These are phyloP conservation scores for Lentinula sp. DNA, from an alignment of 768 basidiomycete genomes.

Conservation along the genomic window DNA sequence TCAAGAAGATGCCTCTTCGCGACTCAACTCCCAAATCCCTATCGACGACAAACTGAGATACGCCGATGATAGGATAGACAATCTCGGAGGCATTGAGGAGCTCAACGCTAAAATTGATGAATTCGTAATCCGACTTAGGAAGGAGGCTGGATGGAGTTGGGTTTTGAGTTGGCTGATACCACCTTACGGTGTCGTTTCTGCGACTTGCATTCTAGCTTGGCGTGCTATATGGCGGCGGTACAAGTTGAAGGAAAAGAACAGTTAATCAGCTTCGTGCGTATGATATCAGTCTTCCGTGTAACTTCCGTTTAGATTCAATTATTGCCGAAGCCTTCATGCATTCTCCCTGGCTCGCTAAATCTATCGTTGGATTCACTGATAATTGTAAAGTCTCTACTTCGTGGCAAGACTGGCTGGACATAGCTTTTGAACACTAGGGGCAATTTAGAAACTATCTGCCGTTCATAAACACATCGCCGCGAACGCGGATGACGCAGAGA, in stretches of 20 bases:
- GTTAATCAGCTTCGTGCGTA: background rate
- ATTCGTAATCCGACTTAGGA: conserved; percentile 37
- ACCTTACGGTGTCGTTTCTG: conserved; percentile 45
- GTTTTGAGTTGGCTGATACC: conserved; percentile 57
- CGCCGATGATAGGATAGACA: conserved; percentile 85
- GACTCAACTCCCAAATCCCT: conserved; percentile 77
- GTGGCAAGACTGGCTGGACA: background rate
- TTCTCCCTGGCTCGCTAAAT: background rate
- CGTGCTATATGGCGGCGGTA: conserved; percentile 9
- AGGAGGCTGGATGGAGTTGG: conserved; percentile 52
- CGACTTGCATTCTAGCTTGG: conserved; percentile 15
- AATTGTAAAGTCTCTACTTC: background rate
- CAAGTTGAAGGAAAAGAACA: conserved; percentile 9
- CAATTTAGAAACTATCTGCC: background rate
- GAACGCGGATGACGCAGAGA: background rate
- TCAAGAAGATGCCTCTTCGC: conserved; percentile 59
- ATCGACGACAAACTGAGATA: conserved; percentile 76
- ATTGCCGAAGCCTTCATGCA: background rate
- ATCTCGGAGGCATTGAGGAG: conserved; percentile 71
- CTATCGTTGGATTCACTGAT: background rate
- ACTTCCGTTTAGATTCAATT: background rate
- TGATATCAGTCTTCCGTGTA: background rate
- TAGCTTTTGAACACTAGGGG: background rate
- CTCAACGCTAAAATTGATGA: conserved; percentile 49
- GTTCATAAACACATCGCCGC: too few relatives aligned